A percentile compares a stretch with the other conserved stretches of the same genome.
These are phyloP conservation scores for Torulaspora globosa DNA, from an alignment of 1,139 yeast species.

Conservation along the genomic window DNA sequence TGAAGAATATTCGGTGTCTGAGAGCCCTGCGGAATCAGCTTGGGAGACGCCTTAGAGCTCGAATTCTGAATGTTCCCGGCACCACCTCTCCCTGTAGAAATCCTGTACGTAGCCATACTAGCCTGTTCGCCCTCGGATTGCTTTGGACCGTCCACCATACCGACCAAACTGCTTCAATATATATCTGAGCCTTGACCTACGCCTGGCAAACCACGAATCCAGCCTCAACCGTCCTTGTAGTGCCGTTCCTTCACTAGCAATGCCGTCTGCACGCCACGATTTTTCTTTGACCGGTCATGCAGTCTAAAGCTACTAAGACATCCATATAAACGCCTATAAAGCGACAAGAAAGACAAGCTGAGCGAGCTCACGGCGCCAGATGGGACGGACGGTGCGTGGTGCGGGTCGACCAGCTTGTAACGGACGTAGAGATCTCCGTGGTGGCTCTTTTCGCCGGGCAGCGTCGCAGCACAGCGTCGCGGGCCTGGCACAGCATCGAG, in stretches of 20 bases:
- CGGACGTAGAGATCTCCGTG: too few relatives aligned
- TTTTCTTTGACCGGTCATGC: constrained; percentile 4
- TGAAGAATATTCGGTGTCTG: constrained; percentile 59
- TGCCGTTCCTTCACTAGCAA: not conserved
- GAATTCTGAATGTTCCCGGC: constrained; percentile 64
- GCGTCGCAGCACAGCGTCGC: too few relatives aligned
- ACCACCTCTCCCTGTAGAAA: constrained; percentile 77
- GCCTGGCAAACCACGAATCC: too few relatives aligned
- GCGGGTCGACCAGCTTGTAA: too few relatives aligned
- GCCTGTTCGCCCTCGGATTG: not conserved
- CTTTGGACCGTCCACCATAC: not conserved
- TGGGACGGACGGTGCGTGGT: too few relatives aligned
- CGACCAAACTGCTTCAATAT: not conserved
- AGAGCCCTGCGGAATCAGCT: constrained; percentile 56
- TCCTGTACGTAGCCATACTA: constrained; percentile 10
- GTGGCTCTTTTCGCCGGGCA: too few relatives aligned
- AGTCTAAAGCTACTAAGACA: not conserved
- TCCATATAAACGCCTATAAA: too few relatives aligned
- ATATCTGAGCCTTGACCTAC: not conserved
- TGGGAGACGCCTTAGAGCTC: constrained; percentile 48
- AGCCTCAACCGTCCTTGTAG: too few relatives aligned
- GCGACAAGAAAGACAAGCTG: too few relatives aligned
- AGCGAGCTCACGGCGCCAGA: too few relatives aligned
- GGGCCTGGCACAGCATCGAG: too few relatives aligned
- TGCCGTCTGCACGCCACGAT: constrained; percentile 2